Evolutionary conservation across 2,329 filamentous ascomycete species (phyloP).

Genomic region (Aspergillus floridensis): DNA sequence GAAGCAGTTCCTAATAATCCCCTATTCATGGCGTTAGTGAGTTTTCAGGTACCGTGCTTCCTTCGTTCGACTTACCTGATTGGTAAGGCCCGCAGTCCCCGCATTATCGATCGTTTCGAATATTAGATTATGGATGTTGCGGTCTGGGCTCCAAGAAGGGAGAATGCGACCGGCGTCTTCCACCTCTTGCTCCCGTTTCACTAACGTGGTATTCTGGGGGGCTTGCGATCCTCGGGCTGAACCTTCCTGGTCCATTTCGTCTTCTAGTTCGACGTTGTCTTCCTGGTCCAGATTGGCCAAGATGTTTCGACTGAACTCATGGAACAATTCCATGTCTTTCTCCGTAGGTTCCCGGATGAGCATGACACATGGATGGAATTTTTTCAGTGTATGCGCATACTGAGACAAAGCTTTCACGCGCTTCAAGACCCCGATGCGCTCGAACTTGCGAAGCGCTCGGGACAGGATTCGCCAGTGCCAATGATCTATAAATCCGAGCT

Average conservation of each 20-base stretch:
- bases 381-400: slow-evolving; percentile 35
- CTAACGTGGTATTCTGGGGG: slow-evolving; percentile 18
- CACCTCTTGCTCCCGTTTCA: slow-evolving; percentile 24
- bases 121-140: slow-evolving; percentile 52
- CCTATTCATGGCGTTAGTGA: slow-evolving; percentile 20
- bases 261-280: slow-evolving; percentile 33
- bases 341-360: slow-evolving; percentile 43
- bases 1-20: slow-evolving; percentile 43
- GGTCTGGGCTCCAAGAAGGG: slow-evolving; percentile 56
- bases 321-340: slow-evolving; percentile 40
- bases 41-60: neutral
- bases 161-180: slow-evolving; percentile 38
- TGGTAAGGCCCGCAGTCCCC: slow-evolving; percentile 51
- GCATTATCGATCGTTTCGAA: slow-evolving; percentile 48
- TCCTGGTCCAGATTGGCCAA: slow-evolving; percentile 28
- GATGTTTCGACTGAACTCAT: slow-evolving; percentile 33
- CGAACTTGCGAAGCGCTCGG: slow-evolving; percentile 45
- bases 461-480: slow-evolving; percentile 44
- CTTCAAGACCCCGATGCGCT: slow-evolving; percentile 46
- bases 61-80: slow-evolving; percentile 34
- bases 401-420: slow-evolving; percentile 45
- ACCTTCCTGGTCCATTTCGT: slow-evolving; percentile 33
- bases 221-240: slow-evolving; percentile 7
- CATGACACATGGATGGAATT: slow-evolving; percentile 44
- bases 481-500: slow-evolving; percentile 40